A percentile compares a stretch with the other conserved stretches of the same genome.
Conservation (phyloP, 805 yeast genomes). For the Barnettozyma botsteinii region DNA sequence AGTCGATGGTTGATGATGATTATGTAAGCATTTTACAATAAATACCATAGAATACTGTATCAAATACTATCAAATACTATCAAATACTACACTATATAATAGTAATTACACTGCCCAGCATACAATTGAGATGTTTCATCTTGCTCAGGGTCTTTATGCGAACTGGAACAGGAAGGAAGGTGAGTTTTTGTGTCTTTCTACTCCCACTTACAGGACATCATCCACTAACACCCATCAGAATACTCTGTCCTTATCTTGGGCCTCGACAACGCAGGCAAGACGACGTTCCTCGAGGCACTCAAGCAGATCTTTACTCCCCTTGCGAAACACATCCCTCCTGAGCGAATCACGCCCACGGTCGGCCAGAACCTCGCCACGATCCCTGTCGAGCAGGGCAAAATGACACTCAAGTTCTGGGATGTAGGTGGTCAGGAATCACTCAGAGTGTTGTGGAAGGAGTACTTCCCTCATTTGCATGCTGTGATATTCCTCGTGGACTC, state of each 20-base stretch:
- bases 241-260: constrained; percentile 81
- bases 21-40: no score
- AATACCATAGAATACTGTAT: no score
- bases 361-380: constrained; percentile 74
- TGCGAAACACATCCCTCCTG: constrained; percentile 43
- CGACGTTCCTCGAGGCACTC: constrained; percentile 67
- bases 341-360: constrained; percentile 82
- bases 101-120: no score
- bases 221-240: constrained; percentile 31
- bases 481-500: constrained; percentile 91
- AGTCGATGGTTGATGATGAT: no score
- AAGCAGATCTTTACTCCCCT: constrained; percentile 47
- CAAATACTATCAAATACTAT: no score
- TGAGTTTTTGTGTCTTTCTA: constrained; percentile 20
- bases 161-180: constrained; percentile 53
- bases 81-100: no score
- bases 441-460: constrained; percentile 81
- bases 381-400: constrained; percentile 26
- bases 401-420: constrained; percentile 80
- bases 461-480: constrained; percentile 83
- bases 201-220: no score
- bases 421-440: constrained; percentile 92
- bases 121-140: constrained; percentile 68
- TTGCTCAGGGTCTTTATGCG: constrained; percentile 55
- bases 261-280: constrained; percentile 93